A percentile compares a stretch with the other conserved stretches of the same genome.
Conservation (phyloP, 2,329 filamentous ascomycete species). For the Ophiostoma pallidulum region DNA sequence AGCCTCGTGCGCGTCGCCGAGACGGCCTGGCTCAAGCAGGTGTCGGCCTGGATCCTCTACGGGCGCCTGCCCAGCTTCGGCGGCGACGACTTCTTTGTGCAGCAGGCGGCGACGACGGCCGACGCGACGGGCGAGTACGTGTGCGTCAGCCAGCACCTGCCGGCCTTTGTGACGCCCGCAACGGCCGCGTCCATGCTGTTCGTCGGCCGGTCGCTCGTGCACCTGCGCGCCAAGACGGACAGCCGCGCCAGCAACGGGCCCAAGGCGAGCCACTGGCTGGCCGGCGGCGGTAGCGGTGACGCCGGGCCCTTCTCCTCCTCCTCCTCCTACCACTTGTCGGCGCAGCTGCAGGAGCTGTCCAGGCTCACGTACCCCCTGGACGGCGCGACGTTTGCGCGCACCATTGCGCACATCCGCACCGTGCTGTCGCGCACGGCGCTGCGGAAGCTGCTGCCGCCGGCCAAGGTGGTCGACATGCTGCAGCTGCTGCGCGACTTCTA, state of each 20-base stretch:
- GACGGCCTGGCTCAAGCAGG: slow-evolving; percentile 81
- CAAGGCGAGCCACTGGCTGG: slow-evolving; percentile 12
- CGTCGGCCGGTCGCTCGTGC: slow-evolving; percentile 79
- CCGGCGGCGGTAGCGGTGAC: slow-evolving; percentile 20
- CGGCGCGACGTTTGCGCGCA: slow-evolving; percentile 56
- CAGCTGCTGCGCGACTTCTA: slow-evolving; percentile 78
- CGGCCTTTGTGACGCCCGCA: slow-evolving; percentile 65
- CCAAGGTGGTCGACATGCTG: slow-evolving; percentile 67
- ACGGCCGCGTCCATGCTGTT: slow-evolving; percentile 81
- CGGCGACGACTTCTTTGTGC: slow-evolving; percentile 78
- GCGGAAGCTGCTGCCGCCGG: slow-evolving; percentile 69
- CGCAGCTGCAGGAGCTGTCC: slow-evolving; percentile 61
- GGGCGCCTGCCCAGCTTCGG: slow-evolving; percentile 72
- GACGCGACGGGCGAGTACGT: slow-evolving; percentile 41
- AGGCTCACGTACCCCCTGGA: slow-evolving; percentile 65
- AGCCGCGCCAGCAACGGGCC: slow-evolving; percentile 3
- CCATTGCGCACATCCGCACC: slow-evolving; percentile 65
- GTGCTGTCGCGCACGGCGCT: slow-evolving; percentile 78
- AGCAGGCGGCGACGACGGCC: slow-evolving; percentile 32
- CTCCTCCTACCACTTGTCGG: slow-evolving; percentile 37
- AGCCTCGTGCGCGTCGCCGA: slow-evolving; percentile 72
- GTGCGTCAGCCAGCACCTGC: slow-evolving; percentile 53
- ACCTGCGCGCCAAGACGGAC: slow-evolving; percentile 41
- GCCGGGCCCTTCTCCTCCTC: slow-evolving; percentile 33
- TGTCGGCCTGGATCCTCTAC: slow-evolving; percentile 85